A percentile compares a stretch with the other conserved stretches of the same genome.
phyloP scores from a whole-genome alignment of 768 basidiomycete genomes.

The Rhodotorula paludigena region DNA sequence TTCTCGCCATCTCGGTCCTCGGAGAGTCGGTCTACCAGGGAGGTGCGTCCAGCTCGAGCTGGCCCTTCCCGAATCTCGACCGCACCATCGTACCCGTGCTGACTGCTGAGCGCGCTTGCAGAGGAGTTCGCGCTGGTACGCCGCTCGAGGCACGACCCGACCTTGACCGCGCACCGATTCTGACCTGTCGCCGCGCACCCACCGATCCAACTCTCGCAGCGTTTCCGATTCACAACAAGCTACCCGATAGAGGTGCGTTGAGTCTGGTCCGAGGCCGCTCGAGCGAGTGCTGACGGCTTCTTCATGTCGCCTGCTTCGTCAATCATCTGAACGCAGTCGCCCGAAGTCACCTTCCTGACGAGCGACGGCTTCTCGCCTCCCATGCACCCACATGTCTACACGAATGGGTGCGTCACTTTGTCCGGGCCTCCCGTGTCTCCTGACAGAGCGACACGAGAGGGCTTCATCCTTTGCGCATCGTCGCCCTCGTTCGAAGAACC shows the following conservation, averaged over 20 bases:
- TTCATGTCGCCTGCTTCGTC: too few relatives aligned
- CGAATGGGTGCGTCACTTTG: slow-evolving; percentile 13
- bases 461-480: too few relatives aligned
- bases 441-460: too few relatives aligned
- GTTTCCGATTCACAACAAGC: slow-evolving; percentile 72
- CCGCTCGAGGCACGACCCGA: not conserved
- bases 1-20: slow-evolving; percentile 72
- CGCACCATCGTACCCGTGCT: too few relatives aligned
- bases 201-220: too few relatives aligned
- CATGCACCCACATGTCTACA: slow-evolving; percentile 76
- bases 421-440: not conserved
- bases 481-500: too few relatives aligned
- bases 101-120: not conserved
- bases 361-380: slow-evolving; percentile 63
- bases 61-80: too few relatives aligned
- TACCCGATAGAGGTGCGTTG: slow-evolving; percentile 61
- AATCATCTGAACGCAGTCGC: slow-evolving; percentile 61
- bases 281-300: too few relatives aligned
- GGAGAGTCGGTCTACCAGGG: slow-evolving; percentile 77
- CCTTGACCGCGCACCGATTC: not conserved
- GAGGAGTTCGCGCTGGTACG: slow-evolving; percentile 29
- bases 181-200: too few relatives aligned
- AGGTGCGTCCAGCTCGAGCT: too few relatives aligned
- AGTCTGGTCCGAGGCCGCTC: too few relatives aligned
- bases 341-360: slow-evolving; percentile 79